Percentiles rank a stretch among this genome's conserved stretches.
phyloP scores from a whole-genome alignment of 176 grass and related monocot species.

The Chrysopogon serrulatus region DNA sequence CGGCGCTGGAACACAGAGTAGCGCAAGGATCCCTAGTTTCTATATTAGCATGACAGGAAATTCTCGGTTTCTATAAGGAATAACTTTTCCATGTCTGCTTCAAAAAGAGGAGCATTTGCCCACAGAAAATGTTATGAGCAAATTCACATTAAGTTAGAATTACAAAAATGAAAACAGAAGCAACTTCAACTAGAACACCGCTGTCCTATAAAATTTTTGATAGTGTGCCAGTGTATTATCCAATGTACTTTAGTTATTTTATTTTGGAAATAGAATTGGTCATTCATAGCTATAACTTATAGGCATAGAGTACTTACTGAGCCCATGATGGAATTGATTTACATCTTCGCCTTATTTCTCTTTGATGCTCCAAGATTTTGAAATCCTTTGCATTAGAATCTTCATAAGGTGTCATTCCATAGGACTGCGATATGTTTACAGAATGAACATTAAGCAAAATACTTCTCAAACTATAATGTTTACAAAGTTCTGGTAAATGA shows the following conservation, averaged over 20 bases:
- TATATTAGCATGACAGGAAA: conserved; percentile 14
- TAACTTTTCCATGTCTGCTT: not conserved
- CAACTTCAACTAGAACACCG: not conserved
- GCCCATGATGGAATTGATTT: conserved; percentile 67
- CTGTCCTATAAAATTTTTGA: too few relatives aligned
- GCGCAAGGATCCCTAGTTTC: not conserved
- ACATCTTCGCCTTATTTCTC: conserved; percentile 34
- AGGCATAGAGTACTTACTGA: conserved; percentile 27
- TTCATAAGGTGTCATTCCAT: conserved; percentile 72
- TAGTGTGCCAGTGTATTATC: not conserved
- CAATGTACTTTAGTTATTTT: not conserved
- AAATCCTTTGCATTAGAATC: conserved; percentile 63
- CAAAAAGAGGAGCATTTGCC: not conserved
- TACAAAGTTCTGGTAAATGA: not conserved
- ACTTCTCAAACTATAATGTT: not conserved
- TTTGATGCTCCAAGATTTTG: conserved; percentile 23
- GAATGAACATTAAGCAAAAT: not conserved
- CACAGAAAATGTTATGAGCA: not conserved
- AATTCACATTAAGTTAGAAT: not conserved
- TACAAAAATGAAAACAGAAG: not conserved
- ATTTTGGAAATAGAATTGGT: not conserved
- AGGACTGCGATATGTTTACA: conserved; percentile 35
- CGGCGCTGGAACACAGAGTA: not conserved
- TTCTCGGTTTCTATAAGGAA: not conserved
- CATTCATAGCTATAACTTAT: not conserved